Evolutionary conservation across 345 rosid species (phyloP).

Genomic region (Eucalyptus cloeziana): DNA sequence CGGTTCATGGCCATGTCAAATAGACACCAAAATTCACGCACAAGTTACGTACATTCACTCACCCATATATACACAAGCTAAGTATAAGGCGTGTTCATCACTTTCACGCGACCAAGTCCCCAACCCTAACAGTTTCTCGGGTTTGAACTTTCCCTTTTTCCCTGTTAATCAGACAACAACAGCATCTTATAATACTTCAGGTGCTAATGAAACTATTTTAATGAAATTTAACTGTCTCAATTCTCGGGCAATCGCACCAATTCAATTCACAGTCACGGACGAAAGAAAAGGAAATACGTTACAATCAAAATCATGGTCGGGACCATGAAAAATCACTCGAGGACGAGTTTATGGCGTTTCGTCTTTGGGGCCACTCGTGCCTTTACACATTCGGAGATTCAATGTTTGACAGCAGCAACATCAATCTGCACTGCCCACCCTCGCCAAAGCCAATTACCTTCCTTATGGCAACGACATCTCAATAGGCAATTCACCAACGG

Average conservation of each 20-base stretch:
- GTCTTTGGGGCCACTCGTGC: slow-evolving; percentile 1
- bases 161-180: not conserved
- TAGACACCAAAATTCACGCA: not conserved
- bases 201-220: too few relatives aligned
- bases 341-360: not conserved
- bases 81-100: not conserved
- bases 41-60: not conserved
- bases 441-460: slow-evolving; percentile 18
- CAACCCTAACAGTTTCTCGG: not conserved
- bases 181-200: too few relatives aligned
- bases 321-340: not conserved
- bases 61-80: not conserved
- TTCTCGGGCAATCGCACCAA: too few relatives aligned
- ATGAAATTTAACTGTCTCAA: too few relatives aligned
- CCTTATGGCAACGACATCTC: slow-evolving; percentile 19
- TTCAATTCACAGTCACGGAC: too few relatives aligned
- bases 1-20: not conserved
- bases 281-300: too few relatives aligned
- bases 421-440: slow-evolving; percentile 25
- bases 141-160: not conserved
- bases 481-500: slow-evolving; percentile 15
- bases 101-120: not conserved
- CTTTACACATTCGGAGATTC: slow-evolving; percentile 40
- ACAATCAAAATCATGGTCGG: not conserved
- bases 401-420: slow-evolving; percentile 28